phyloP scores from a whole-genome alignment of 805 yeast genomes.

The Candida argentea region DNA sequence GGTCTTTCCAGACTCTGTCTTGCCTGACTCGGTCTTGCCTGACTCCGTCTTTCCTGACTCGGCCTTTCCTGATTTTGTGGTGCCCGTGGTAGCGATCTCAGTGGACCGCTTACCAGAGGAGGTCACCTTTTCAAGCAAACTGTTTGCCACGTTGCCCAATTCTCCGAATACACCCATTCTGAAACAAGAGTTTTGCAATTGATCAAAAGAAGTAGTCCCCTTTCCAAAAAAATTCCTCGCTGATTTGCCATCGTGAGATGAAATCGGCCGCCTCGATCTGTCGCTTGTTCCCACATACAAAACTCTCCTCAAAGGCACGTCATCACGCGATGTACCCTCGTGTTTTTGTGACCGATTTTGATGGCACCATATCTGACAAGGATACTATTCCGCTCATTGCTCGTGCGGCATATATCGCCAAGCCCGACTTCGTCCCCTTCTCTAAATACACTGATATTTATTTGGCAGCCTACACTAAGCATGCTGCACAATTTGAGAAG shows the following conservation, averaged over 20 bases:
- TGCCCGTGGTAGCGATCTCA: slow-evolving; percentile 2
- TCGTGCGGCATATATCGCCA: slow-evolving; percentile 31
- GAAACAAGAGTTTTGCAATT: too few species aligned
- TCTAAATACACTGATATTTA: slow-evolving; percentile 36
- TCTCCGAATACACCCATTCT: slow-evolving; percentile 6
- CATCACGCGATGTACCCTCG: too few species aligned
- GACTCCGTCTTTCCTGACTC: neutral
- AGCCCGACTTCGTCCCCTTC: slow-evolving; percentile 29
- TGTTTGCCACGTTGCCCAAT: slow-evolving; percentile 5
- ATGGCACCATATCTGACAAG: slow-evolving; percentile 47
- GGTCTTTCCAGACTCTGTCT: too few species aligned
- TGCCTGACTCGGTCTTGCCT: too few species aligned
- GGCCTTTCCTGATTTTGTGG: slow-evolving; percentile 3
- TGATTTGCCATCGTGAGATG: too few species aligned
- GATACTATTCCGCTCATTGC: slow-evolving; percentile 50
- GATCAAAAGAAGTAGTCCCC: neutral
- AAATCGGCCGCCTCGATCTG: too few species aligned
- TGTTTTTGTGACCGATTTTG: slow-evolving; percentile 48
- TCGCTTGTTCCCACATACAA: too few species aligned
- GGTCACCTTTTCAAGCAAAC: neutral
- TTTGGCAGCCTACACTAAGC: slow-evolving; percentile 23
- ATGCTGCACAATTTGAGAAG: slow-evolving; percentile 11
- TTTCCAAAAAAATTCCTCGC: neutral
- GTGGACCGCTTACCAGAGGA: slow-evolving; percentile 3
- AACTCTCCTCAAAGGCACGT: too few species aligned